Base-by-base conservation (phyloP, 805 yeast species). In the Yarrowia bubula region DNA sequence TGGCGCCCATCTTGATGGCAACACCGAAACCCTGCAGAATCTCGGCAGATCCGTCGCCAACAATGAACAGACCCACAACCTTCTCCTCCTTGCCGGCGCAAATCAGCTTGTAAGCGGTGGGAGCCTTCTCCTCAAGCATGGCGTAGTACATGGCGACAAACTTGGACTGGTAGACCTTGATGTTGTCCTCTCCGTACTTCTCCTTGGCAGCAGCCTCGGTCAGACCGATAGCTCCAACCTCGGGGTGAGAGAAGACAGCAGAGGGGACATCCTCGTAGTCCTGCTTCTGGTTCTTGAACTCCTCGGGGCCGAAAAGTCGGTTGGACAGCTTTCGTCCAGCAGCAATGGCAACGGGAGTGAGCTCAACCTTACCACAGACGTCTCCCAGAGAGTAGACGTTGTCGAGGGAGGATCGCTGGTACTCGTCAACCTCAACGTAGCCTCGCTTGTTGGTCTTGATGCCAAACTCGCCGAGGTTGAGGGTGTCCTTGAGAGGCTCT, bases 1-100 rank as follows among this genome's bases (percentile, higher is more conserved):
- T 95, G 46, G 99, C 99, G 38, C 99, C 99, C 99, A 95, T 95
- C 80, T 92, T 92, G 69, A 95, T 80, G 60, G 99, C 99, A 64
- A 92, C 99, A 67, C 98, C 99, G 73, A 95, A 95, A 42, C 99
- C 99, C 81, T 95, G 99, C 71, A 95, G 82, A 66, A 95, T 92
- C 78, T 95, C 99, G 37, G 96, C 86, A 62, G 95, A 85, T 8
- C 84, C 78, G 73, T 92, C 98, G 68, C 99, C 99, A 70, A 92
- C 89, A 65, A 95, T 78, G 77, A 95, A 99, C 70, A 95, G 79
- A 33, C 99, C 99, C 67, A 95, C 96, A 65, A 95, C 97, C 78
- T 90, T 92, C 77, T 95, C 98, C 46, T 90, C 86, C 53, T 83
- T 78, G 15, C 97, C 96, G 38, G 86, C 83, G 73, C 86, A 83